These are phyloP conservation scores for Hypoxylon cercidicola DNA, from an alignment of 495 filamentous ascomycete genomes.

Conservation along the genomic window DNA sequence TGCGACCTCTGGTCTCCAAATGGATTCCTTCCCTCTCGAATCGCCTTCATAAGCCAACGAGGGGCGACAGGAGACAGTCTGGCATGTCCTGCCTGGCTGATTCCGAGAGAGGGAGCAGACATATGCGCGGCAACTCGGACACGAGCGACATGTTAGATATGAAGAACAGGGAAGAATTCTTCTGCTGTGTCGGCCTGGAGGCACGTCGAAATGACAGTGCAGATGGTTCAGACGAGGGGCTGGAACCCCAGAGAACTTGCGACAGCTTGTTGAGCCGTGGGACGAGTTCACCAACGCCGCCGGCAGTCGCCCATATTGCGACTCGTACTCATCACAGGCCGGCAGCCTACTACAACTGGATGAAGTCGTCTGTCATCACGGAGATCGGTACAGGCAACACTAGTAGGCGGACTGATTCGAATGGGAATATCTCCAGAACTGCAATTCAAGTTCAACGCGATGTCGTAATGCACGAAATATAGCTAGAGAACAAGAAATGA, in stretches of 20 bases:
- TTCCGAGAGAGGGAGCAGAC: constrained; percentile 19
- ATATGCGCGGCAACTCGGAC: constrained; percentile 24
- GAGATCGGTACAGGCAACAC: constrained; percentile 26
- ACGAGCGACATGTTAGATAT: constrained; percentile 18
- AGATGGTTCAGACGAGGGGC: constrained; percentile 15
- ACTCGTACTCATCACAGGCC: constrained; percentile 5
- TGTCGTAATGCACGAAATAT: constrained; percentile 29
- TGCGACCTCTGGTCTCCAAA: constrained; percentile 60
- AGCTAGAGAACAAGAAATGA: background rate
- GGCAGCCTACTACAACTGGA: constrained; percentile 23
- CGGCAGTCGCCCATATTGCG: constrained; percentile 21
- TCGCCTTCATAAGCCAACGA: constrained; percentile 27
- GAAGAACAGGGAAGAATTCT: constrained; percentile 21
- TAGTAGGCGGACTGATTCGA: background rate
- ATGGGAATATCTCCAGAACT: constrained; percentile 19
- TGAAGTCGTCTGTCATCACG: constrained; percentile 34
- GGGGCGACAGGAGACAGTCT: constrained; percentile 10
- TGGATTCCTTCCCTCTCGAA: constrained; percentile 48
- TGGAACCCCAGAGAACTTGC: background rate
- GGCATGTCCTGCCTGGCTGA: constrained; percentile 1
- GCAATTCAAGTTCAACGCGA: constrained; percentile 34
- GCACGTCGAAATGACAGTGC: constrained; percentile 11
- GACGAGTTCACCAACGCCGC: constrained; percentile 17
- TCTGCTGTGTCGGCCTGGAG: constrained; percentile 14
- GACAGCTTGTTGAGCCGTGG: constrained; percentile 18